A percentile compares a stretch with the other conserved stretches of the same genome.
Conservation (phyloP, 2,329 filamentous ascomycete species). For the Ophiostoma piceae region DNA sequence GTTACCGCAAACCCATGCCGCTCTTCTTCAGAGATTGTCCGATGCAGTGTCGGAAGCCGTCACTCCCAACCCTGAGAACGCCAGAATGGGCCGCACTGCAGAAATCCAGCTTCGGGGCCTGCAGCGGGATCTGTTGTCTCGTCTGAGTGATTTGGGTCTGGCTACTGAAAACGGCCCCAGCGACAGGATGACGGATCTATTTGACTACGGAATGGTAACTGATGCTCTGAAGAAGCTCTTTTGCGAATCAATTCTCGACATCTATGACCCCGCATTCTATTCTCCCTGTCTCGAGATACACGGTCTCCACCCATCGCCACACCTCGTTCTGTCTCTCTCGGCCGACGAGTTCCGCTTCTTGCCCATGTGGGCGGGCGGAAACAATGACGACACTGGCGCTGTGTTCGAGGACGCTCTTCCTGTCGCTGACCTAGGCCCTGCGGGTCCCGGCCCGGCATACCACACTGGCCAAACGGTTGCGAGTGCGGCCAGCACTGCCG, state of each 20-base stretch:
- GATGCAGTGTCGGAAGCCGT: background rate
- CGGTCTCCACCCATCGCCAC: constrained; percentile 34
- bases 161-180: background rate
- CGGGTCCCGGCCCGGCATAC: constrained; percentile 44
- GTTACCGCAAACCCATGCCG: background rate
- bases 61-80: background rate
- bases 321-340: constrained; percentile 49
- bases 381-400: constrained; percentile 48
- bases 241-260: background rate
- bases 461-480: constrained; percentile 37
- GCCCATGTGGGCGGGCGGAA: constrained; percentile 59
- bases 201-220: background rate
- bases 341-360: constrained; percentile 57
- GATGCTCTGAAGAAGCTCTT: background rate
- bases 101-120: background rate
- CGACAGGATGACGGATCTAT: background rate
- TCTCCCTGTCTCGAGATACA: background rate
- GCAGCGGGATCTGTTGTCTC: background rate
- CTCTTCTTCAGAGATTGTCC: background rate
- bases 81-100: background rate
- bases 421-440: constrained; percentile 41
- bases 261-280: background rate
- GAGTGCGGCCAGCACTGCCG: background rate
- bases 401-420: constrained; percentile 44
- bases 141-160: background rate